Conservation (phyloP, 169 alveolate species). For the Pseudocohnilembus persalinus region DNA sequence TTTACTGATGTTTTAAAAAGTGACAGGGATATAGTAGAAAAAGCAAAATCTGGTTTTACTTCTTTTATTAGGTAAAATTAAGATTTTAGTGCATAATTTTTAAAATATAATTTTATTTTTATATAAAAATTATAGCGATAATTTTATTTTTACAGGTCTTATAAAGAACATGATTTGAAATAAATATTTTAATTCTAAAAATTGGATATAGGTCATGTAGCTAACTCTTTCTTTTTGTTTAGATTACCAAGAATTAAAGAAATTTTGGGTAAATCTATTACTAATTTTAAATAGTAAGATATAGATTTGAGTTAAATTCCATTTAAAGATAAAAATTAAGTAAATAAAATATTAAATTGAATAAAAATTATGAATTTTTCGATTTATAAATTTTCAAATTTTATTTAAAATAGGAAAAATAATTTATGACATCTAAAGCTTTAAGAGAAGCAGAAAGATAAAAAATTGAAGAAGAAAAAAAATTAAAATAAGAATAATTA, state of each 20-base stretch:
- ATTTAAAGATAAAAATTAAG: constrained; percentile 75
- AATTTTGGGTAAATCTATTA: constrained; percentile 84
- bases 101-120: too few species aligned
- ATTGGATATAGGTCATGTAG: constrained; percentile 90
- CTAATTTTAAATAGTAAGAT: constrained; percentile 69
- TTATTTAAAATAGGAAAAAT: constrained; percentile 36
- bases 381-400: constrained; percentile 24
- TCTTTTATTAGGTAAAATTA: constrained; percentile 91
- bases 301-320: constrained; percentile 66
- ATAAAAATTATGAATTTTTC: constrained; percentile 43
- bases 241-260: constrained; percentile 94
- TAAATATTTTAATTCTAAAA: constrained; percentile 81
- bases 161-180: constrained; percentile 46
- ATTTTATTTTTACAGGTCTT: neutral
- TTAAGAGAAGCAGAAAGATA: constrained; percentile 42
- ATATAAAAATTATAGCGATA: constrained; percentile 26
- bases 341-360: constrained; percentile 40
- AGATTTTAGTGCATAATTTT: constrained; percentile 71
- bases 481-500: constrained; percentile 48
- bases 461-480: constrained; percentile 52
- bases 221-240: constrained; percentile 85
- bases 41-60: constrained; percentile 91
- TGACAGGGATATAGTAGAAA: constrained; percentile 86
- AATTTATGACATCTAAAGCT: constrained; percentile 47
- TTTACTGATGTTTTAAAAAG: constrained; percentile 58